Conservation (phyloP, 352 stramenopile species). For the Phytopythium boreale region DNA sequence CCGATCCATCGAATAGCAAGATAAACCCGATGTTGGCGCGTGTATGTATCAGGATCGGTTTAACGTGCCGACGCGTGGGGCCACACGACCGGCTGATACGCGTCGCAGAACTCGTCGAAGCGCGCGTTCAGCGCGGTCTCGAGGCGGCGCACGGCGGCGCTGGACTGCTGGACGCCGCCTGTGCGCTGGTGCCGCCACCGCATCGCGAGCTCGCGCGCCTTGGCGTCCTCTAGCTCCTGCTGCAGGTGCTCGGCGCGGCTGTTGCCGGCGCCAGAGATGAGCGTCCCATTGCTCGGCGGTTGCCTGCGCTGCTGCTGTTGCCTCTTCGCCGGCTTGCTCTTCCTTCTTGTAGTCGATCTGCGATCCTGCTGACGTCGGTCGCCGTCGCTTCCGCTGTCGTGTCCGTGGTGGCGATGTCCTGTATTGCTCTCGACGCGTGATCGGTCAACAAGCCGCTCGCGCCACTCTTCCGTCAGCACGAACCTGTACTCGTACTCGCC, state of each 20-base stretch:
- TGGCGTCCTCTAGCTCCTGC: conserved; percentile 36
- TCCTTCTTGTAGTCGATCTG: conserved; percentile 1
- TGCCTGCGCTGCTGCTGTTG: conserved; percentile 13
- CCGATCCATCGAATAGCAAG: too few relatives aligned
- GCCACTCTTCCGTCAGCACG: conserved; percentile 74
- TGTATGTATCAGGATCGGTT: not conserved
- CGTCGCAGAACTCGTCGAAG: conserved; percentile 71
- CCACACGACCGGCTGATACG: conserved; percentile 56
- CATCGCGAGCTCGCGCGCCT: conserved; percentile 25
- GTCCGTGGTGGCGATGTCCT: conserved; percentile 1
- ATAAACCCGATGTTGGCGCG: too few relatives aligned
- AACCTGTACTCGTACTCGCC: conserved; percentile 71
- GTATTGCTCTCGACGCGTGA: not conserved
- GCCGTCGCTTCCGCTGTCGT: conserved; percentile 6
- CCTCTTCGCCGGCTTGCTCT: conserved; percentile 13
- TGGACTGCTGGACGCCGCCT: not conserved
- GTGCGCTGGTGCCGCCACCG: conserved; percentile 24
- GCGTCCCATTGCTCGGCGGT: not conserved
- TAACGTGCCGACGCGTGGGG: conserved; percentile 20
- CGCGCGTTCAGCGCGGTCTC: conserved; percentile 48
- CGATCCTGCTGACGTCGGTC: conserved; percentile 5
- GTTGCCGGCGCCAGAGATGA: conserved; percentile 7
- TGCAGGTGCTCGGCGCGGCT: conserved; percentile 36
- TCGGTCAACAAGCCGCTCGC: conserved; percentile 39
- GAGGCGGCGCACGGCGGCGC: conserved; percentile 14